A percentile compares a stretch with the other conserved stretches of the same genome.
These are phyloP conservation scores for Yamadazyma sp. DNA, from an alignment of 1,139 yeast species.

Conservation along the genomic window DNA sequence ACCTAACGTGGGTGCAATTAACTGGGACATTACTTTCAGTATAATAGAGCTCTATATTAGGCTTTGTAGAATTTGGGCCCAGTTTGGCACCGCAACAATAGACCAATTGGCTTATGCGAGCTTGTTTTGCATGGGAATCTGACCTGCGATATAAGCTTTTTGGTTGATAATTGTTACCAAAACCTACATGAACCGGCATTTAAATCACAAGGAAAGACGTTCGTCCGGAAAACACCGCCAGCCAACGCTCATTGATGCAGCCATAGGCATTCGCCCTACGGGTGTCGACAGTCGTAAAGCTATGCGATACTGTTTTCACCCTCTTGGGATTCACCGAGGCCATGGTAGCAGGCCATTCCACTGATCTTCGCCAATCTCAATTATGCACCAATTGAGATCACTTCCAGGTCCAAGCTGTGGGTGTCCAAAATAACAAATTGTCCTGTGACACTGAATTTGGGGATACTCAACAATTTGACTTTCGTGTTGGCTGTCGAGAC, in stretches of 20 bases:
- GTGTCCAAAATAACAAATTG: conserved; percentile 68
- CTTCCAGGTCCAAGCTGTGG: conserved; percentile 52
- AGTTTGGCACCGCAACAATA: background rate
- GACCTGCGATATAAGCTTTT: background rate
- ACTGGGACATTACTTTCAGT: too few relatives aligned
- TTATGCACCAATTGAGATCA: conserved; percentile 21
- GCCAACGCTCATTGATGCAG: too few relatives aligned
- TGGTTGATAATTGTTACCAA: conserved; percentile 1
- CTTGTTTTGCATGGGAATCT: background rate
- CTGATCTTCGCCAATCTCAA: background rate
- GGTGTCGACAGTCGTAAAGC: too few relatives aligned
- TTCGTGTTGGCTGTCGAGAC: conserved; percentile 23
- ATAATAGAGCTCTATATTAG: too few relatives aligned
- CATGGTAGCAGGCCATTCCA: too few relatives aligned
- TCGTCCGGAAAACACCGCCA: too few relatives aligned
- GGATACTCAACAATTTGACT: conserved; percentile 65
- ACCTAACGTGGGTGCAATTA: too few relatives aligned
- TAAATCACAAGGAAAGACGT: too few relatives aligned
- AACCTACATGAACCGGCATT: background rate
- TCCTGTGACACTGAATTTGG: conserved; percentile 66
- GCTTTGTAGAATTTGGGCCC: background rate
- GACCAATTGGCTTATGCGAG: too few relatives aligned
- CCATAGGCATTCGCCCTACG: too few relatives aligned
- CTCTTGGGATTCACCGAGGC: too few relatives aligned
- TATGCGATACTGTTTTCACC: too few relatives aligned